Evolutionary conservation across 2,329 filamentous ascomycete species (phyloP).

Genomic region (Claviceps sorghi): DNA sequence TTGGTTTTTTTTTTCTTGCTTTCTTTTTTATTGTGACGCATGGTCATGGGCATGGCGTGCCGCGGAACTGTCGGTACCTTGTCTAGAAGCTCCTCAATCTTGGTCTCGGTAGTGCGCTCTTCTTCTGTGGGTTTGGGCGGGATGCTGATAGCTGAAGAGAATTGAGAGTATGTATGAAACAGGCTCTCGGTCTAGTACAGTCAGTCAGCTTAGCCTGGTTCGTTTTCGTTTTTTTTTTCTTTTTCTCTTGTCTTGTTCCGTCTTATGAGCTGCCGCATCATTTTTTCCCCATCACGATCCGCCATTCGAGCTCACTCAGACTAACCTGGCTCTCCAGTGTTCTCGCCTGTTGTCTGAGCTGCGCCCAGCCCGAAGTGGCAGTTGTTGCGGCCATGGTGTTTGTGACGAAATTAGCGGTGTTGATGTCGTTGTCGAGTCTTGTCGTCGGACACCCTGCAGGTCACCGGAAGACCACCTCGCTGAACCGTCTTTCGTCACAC

Average conservation of each 20-base stretch:
- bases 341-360: slow-evolving; percentile 83
- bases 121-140: slow-evolving; percentile 74
- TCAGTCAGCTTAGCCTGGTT: background rate
- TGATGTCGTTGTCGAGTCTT: background rate
- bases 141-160: slow-evolving; percentile 64
- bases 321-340: slow-evolving; percentile 77
- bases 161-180: slow-evolving; percentile 82
- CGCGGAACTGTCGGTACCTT: slow-evolving; percentile 35
- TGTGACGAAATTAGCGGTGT: background rate
- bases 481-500: background rate
- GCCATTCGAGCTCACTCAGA: background rate
- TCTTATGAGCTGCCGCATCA: background rate
- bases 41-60: background rate
- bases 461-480: background rate
- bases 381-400: slow-evolving; percentile 35
- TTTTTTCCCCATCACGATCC: background rate
- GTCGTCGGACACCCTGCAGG: background rate
- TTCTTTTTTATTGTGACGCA: too few species aligned
- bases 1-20: too few species aligned
- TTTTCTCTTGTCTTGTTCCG: background rate
- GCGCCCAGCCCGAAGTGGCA: slow-evolving; percentile 65
- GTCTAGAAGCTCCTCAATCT: slow-evolving; percentile 71
- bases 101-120: slow-evolving; percentile 62
- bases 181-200: slow-evolving; percentile 59
- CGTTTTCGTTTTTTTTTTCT: too few species aligned